Base-by-base conservation (phyloP, 2,329 filamentous ascomycete genomes). In the Waltergamsia citrina region DNA sequence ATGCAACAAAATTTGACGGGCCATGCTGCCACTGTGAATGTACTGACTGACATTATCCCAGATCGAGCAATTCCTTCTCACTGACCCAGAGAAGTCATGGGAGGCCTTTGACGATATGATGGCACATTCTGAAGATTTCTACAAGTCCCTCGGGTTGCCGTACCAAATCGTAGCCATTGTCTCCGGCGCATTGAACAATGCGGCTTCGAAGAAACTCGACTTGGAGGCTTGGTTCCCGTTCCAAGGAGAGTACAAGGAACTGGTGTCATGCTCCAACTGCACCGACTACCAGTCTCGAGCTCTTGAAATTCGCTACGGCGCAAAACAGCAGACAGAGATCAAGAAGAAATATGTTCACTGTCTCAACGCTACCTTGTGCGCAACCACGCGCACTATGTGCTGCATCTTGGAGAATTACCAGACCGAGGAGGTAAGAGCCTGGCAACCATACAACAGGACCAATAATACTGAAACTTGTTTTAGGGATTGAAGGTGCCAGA, bases 351-450 rank as follows among this genome's bases (percentile, higher is more conserved):
- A 95, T 54, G 88, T 94, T 24, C 92, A 98, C 61, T 85, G 84
- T 26, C 68, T 95, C 40, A 95, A 95, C 63, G 83, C 84, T 41
- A 94, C 84, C 15, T 69, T 95, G 25, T 90, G 83, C 57, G 90
- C 90, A 14, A 95, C 90, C 2, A 88, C 94, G 54, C 75, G 90
- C 54, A 86, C 90, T 1, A 70, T 96, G 32, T 96, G 92, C 71
- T 95, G 90, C 56, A 70, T 98, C 28, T 73, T 98, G 25, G 92
- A 98, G 64, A 98, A 96, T 63, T 96, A 90, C 61, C 92, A 98
- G 67, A 92, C 81, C 1, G 79, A 87, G 51, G 83, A 90, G 45
- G 81, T 80, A 60, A 59, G 73, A 57, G 47, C 52, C 18, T 24
- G 8, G 22, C 22, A n/a, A 24, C 8, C 22, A 24, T 24, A 11